Percentiles rank a stretch among this genome's conserved stretches.
Evolutionary conservation across 805 yeast species (phyloP).

Genomic region (Komagataella phaffii): DNA sequence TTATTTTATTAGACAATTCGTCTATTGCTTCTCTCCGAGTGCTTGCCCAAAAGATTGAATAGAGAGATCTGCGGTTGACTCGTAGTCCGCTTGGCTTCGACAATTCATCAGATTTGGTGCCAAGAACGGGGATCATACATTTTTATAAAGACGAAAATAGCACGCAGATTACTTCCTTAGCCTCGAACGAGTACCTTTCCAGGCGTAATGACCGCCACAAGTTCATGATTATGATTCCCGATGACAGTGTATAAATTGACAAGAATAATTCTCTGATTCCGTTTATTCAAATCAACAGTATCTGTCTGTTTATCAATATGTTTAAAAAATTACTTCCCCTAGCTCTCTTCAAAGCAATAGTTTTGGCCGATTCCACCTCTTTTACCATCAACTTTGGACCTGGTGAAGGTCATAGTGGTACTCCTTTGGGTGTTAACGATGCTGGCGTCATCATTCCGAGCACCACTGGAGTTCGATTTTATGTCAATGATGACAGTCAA

Average conservation of each 20-base stretch:
- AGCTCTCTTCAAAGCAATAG: not conserved
- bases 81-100: not conserved
- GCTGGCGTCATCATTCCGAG: conserved; percentile 8
- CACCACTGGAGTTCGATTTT: not conserved
- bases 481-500: not conserved
- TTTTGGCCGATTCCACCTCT: not conserved
- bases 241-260: not conserved
- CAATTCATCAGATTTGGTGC: not conserved
- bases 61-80: too few relatives aligned
- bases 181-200: not conserved
- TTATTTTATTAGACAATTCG: too few relatives aligned
- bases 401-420: not conserved
- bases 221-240: not conserved
- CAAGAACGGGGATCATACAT: not conserved
- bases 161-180: not conserved
- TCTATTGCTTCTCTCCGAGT: too few relatives aligned
- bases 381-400: not conserved
- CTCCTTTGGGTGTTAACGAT: not conserved
- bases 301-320: not conserved
- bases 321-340: not conserved
- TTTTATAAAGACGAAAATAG: not conserved
- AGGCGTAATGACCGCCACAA: not conserved
- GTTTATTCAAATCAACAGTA: not conserved
- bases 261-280: conserved; percentile 4
- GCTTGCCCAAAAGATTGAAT: too few relatives aligned